phyloP scores from a whole-genome alignment of 768 basidiomycete species.

The Leccinum subgranulosum region DNA sequence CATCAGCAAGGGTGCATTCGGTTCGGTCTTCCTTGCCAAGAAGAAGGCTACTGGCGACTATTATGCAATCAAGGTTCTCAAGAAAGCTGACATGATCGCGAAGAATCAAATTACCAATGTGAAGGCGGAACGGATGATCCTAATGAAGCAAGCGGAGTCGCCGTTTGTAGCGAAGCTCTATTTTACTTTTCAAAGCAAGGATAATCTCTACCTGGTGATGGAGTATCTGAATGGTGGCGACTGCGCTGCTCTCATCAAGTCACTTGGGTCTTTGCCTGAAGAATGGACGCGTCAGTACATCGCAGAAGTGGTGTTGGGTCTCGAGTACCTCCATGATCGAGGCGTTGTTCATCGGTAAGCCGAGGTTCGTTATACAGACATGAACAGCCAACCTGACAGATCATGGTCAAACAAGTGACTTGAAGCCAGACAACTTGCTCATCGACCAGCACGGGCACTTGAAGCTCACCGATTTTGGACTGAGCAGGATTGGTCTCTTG shows the following conservation, averaged over 20 bases:
- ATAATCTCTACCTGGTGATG: conserved; percentile 98
- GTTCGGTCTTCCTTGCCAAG: conserved; percentile 96
- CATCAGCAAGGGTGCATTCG: conserved; percentile 98
- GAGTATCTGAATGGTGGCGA: conserved; percentile 99
- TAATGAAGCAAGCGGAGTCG: conserved; percentile 99
- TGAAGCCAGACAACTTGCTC: conserved; percentile 97
- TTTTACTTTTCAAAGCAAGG: conserved; percentile 99
- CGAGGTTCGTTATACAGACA: background rate
- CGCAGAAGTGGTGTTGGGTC: conserved; percentile 91
- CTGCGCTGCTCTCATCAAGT: conserved; percentile 95
- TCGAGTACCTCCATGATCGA: conserved; percentile 94
- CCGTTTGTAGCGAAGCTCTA: conserved; percentile 97
- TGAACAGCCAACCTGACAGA: background rate
- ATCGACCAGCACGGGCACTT: conserved; percentile 96
- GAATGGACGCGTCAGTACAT: conserved; percentile 97
- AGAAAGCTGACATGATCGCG: conserved; percentile 99
- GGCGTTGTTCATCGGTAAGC: conserved; percentile 95
- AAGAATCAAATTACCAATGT: conserved; percentile 99
- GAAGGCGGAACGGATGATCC: conserved; percentile 98
- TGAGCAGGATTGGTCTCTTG: conserved; percentile 95
- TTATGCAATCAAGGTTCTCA: conserved; percentile 99
- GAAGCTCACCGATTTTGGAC: conserved; percentile 96
- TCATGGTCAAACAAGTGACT: conserved; percentile 56
- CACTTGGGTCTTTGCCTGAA: conserved; percentile 88
- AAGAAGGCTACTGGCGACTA: conserved; percentile 98